Evolutionary conservation across 2,329 filamentous ascomycete species (phyloP), one percentile per base, ranked within the genome.

Genomic region (Hansfordia pulvinata): DNA sequence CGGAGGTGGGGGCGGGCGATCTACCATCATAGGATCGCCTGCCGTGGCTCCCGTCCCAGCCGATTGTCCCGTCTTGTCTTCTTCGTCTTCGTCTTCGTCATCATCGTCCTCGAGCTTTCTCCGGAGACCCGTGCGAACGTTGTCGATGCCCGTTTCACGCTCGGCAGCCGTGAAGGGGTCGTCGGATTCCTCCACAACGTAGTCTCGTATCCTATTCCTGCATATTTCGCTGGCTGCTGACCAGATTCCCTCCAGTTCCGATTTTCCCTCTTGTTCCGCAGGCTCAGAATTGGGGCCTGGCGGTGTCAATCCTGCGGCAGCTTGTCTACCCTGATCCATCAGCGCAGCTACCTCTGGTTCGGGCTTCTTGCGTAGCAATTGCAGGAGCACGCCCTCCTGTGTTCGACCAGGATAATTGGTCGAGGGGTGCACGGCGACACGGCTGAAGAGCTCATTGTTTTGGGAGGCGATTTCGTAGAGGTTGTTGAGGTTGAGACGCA

Each of bases 281-380:
- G 18, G 20, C 11, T 19, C 11, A 24, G 16, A 25, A 11, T 26
- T 12, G 5, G 23, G 20, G 14, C 16, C 17, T n/a, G n/a, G n/a
- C n/a, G n/a, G n/a, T n/a, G n/a, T n/a, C n/a, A n/a, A n/a, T 11
- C 15, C 22, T 2, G 30, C 27, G 9, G 19, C 19, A 16, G 57
- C 56, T 31, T 59, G 59, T 19, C 69, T 65, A 2, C 74, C 77
- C 27, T 72, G 58, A 13, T 72, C 67, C 15, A 88, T 73, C 54
- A 77, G 76, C 30, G 75, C 71, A 45, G 86, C 80, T 11, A 85
- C 74, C 14, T 70, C 64, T 0, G 82, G 81, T 38, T 90, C 83
- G 25, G 85, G 64, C 47, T 90, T 90, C 53, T 90, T 92, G 20
- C 83, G 76, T 17, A 92, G 59, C 3, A 93, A 60, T 40, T 77